Conservation (phyloP, 2,329 filamentous ascomycete species). For the Trichoderma aggressivum region DNA sequence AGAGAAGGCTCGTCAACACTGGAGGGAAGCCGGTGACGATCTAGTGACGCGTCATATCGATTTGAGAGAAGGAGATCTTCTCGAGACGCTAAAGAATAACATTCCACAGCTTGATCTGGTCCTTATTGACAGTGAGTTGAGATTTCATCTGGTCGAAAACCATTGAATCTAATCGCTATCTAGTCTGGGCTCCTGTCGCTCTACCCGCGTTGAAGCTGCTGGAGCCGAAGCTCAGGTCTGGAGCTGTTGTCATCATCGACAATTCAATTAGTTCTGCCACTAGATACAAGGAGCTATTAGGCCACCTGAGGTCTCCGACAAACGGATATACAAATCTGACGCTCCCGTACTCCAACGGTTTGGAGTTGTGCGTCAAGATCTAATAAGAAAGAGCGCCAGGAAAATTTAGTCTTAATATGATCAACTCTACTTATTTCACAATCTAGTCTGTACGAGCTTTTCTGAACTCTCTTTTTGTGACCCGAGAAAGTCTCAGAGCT, state of each 20-base stretch:
- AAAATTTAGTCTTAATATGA: neutral
- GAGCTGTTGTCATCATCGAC: conserved; percentile 49
- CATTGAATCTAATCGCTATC: neutral
- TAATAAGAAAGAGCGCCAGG: neutral
- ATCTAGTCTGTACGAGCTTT: neutral
- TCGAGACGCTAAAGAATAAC: conserved; percentile 47
- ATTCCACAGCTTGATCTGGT: conserved; percentile 50
- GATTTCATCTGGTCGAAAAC: too few relatives aligned
- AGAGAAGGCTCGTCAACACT: conserved; percentile 48
- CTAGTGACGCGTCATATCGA: conserved; percentile 53
- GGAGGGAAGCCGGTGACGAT: conserved; percentile 48
- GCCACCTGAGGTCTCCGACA: conserved; percentile 41
- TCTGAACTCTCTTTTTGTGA: neutral
- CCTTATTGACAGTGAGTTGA: conserved; percentile 58
- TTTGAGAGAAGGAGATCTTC: conserved; percentile 55
- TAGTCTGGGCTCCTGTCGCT: conserved; percentile 56
- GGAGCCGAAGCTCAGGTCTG: conserved; percentile 43
- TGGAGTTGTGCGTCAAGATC: conserved; percentile 30
- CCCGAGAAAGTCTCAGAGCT: neutral
- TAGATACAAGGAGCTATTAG: conserved; percentile 48
- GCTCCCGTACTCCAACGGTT: conserved; percentile 31
- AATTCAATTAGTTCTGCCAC: conserved; percentile 42
- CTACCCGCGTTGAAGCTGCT: conserved; percentile 51
- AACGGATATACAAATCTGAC: conserved; percentile 47
- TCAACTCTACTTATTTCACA: neutral